phyloP scores from a whole-genome alignment of 495 filamentous ascomycete species.

The Aspergillus incahuasiensis region DNA sequence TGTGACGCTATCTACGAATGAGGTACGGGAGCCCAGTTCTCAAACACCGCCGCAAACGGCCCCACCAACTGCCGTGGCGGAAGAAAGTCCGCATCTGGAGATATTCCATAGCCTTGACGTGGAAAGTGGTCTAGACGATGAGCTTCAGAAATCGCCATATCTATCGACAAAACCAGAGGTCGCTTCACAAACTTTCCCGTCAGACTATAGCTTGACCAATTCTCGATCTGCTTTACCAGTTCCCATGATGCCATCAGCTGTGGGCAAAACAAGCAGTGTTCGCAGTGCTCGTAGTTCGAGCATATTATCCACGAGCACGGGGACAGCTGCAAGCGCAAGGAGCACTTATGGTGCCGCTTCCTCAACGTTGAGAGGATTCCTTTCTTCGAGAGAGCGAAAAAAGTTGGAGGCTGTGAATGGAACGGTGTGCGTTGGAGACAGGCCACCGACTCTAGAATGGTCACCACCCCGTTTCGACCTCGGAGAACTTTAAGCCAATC shows the following conservation, averaged over 20 bases:
- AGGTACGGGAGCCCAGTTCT: slow-evolving; percentile 21
- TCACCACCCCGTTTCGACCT: slow-evolving; percentile 39
- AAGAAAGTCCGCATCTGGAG: slow-evolving; percentile 14
- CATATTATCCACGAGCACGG: slow-evolving; percentile 36
- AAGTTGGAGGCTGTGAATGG: slow-evolving; percentile 29
- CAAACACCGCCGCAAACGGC: slow-evolving; percentile 6
- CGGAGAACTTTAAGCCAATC: slow-evolving; percentile 23
- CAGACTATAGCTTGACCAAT: slow-evolving; percentile 23
- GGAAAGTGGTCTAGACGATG: slow-evolving; percentile 12
- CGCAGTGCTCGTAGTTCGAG: slow-evolving; percentile 42
- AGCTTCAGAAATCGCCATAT: slow-evolving; percentile 23
- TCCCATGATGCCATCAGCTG: slow-evolving; percentile 27
- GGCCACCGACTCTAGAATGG: slow-evolving; percentile 41
- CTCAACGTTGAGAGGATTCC: slow-evolving; percentile 38
- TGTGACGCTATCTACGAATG: slow-evolving; percentile 33
- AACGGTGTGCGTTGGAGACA: slow-evolving; percentile 30
- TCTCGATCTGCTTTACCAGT: slow-evolving; percentile 33
- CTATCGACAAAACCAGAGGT: slow-evolving; percentile 10
- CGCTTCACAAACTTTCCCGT: slow-evolving; percentile 19
- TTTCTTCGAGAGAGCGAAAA: slow-evolving; percentile 32
- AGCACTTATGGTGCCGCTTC: slow-evolving; percentile 39
- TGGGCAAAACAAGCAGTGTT: slow-evolving; percentile 34
- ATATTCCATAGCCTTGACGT: slow-evolving; percentile 20
- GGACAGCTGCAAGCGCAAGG: slow-evolving; percentile 30
- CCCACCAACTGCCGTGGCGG: not conserved